Evolutionary conservation across 805 yeast species (phyloP).

Genomic region (Metschnikowia matae): DNA sequence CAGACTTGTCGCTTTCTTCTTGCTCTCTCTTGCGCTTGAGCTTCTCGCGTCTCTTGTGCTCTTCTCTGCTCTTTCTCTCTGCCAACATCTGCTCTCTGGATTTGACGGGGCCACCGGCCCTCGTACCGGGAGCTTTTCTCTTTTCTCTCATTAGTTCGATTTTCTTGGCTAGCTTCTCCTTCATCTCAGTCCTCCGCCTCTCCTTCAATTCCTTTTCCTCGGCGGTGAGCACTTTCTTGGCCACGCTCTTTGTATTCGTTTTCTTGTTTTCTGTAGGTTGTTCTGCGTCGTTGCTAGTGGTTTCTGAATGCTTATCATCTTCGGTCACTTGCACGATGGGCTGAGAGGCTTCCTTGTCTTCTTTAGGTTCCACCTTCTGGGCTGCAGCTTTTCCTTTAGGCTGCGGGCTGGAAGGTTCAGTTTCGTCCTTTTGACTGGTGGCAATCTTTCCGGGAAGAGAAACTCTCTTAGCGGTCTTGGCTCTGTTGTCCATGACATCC

Average conservation of each 20-base stretch:
- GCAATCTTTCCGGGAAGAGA: constrained; percentile 31
- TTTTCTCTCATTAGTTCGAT: constrained; percentile 67
- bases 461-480: constrained; percentile 50
- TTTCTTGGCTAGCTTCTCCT: constrained; percentile 73
- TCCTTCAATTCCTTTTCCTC: constrained; percentile 49
- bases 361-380: neutral
- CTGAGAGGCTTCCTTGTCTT: constrained; percentile 6
- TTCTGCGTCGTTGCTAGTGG: constrained; percentile 17
- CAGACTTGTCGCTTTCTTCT: constrained; percentile 39
- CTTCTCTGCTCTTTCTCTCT: constrained; percentile 52
- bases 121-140: constrained; percentile 90
- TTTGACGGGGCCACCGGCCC: constrained; percentile 73
- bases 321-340: neutral
- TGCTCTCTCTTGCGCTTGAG: constrained; percentile 39
- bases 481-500: constrained; percentile 54
- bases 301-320: neutral
- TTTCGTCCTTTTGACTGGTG: constrained; percentile 9
- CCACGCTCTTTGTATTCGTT: constrained; percentile 2
- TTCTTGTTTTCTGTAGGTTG: constrained; percentile 4
- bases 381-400: neutral
- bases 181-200: constrained; percentile 59
- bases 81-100: constrained; percentile 77
- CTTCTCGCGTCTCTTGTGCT: constrained; percentile 42
- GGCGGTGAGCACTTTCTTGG: constrained; percentile 31
- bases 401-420: neutral